Evolutionary conservation across 2,329 filamentous ascomycete genomes (phyloP), one percentile per base, ranked within the genome.

Genomic region (Hymenoscyphus scutula): DNA sequence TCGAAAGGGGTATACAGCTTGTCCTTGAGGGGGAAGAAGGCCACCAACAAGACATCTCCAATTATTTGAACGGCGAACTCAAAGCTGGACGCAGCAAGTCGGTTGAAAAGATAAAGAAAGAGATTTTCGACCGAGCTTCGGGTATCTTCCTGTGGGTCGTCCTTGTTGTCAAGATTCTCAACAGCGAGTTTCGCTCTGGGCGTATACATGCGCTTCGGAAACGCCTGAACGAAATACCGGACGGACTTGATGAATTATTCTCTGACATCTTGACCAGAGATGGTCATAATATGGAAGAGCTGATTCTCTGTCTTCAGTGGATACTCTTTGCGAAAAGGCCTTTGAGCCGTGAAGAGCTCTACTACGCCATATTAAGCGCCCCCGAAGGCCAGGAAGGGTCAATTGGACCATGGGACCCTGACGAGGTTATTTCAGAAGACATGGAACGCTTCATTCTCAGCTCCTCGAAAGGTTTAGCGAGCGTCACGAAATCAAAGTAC

Each of bases 251-350:
- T 4, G 66, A 68, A 1, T 58, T 68, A 41, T 64, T 68, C 55
- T 54, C 62, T n/a, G 60, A 65, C 51, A 69, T 69, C 11, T 51
- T 71, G 64, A 57, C 30, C 70, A 76, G 82, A 17, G 83, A 88
- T 58, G 19, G 60, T 0, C 41, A 74, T 0, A 75, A 83, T 5
- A 71, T 73, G 55, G 72, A 79, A 0, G 72, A 76, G 0, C 65
- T 86, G 0, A 60, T 77, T 0, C 65, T 82, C 0, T 84, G 79
- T 32, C 63, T 87, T 0, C 77, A 81, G 23, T 87, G 80, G 80
- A 74, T 88, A 0, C 73, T 87, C 0, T 86, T 78, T 27, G 76
- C 84, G 15, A 60, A 25, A 58, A 62, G 65, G 54, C 66, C 67
- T 54, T 53, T 68, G n/a, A 68, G 68, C 25, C 67, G 60, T n/a